Base-by-base conservation (phyloP, 2,329 filamentous ascomycete species). In the Diaporthe sp. region DNA sequence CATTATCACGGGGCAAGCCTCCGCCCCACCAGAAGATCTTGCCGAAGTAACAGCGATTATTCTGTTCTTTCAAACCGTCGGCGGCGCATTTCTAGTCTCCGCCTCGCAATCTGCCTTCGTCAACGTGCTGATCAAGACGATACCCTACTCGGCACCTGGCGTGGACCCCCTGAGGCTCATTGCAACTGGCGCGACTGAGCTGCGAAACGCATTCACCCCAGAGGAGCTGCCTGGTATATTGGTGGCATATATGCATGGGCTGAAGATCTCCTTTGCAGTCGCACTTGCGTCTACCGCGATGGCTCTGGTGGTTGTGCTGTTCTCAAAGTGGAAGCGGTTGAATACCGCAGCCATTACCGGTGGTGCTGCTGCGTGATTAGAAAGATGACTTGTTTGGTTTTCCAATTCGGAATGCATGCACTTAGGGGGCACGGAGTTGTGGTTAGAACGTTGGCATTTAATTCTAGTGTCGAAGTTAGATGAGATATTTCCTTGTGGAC, bases 221-320 rank as follows among this genome's bases (percentile, higher is more conserved):
- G 80, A 88, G 37, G 85, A 84, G 75, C 81, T 92, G 0, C 78
- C 82, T 0, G 86, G 85, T 0, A 90, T 93, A 31, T 82, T 92
- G 13, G 72, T 79, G 0, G 90, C 89, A 0, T 94, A 94, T 82
- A 92, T 88, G 73, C 57, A 34, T 25, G 76, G 76, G 3, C 22
- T 77, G 10, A 77, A 76, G 51, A 71, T 63, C 4, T 55, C 74
- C 0, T 77, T 77, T 31, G 74, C 65, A 4, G 55, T 76, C 10
- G 71, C 76, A 0, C 53, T 76, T 17, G 74, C 31, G 1, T 39
- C 71, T 7, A 70, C 71, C 3, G 74, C 37, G 12, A 25, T 76
- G 57, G 71, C 76, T n/a, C n/a, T 71, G 20, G 53, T 75, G 31
- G 44, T 76, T 9, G 60, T 49, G 6, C 10, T 68, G 10, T 74